phyloP scores from a whole-genome alignment of 495 filamentous ascomycete species.

The Aspergillus indologenus region DNA sequence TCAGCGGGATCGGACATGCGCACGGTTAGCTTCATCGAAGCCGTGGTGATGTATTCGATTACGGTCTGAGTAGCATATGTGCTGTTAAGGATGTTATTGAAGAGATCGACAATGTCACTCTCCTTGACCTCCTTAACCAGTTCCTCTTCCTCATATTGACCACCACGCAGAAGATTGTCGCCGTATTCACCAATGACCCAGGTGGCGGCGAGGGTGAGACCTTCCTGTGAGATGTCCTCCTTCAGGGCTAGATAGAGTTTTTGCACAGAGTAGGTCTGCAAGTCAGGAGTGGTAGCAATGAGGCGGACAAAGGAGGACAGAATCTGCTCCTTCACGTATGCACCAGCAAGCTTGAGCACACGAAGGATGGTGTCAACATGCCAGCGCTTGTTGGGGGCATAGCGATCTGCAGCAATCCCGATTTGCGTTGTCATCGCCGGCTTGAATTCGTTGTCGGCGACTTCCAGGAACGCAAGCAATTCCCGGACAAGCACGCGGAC shows the following conservation, averaged over 20 bases:
- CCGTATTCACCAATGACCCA: conserved; percentile 99
- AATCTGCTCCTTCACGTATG: conserved; percentile 97
- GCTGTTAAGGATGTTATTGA: conserved; percentile 87
- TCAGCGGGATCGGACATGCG: conserved; percentile 79
- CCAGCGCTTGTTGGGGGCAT: conserved; percentile 95
- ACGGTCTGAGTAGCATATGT: conserved; percentile 85
- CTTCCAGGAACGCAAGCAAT: conserved; percentile 89
- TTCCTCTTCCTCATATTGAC: conserved; percentile 94
- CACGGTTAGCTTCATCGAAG: conserved; percentile 92
- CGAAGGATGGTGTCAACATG: conserved; percentile 96
- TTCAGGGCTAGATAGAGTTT: conserved; percentile 88
- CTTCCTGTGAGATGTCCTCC: conserved; percentile 96
- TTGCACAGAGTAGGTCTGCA: conserved; percentile 94
- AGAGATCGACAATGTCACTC: conserved; percentile 85
- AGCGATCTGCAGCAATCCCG: conserved; percentile 92
- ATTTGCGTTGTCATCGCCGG: conserved; percentile 96
- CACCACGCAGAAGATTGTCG: conserved; percentile 79
- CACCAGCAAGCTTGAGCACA: conserved; percentile 90
- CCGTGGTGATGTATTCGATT: conserved; percentile 92
- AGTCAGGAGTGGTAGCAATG: conserved; percentile 88
- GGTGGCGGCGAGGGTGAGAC: conserved; percentile 86
- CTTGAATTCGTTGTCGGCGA: conserved; percentile 98
- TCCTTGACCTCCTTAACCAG: conserved; percentile 86
- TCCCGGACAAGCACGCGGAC: conserved; percentile 91
- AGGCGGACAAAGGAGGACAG: conserved; percentile 93